Conservation (phyloP, 495 filamentous ascomycete genomes). For the Penicillium crystallinum region DNA sequence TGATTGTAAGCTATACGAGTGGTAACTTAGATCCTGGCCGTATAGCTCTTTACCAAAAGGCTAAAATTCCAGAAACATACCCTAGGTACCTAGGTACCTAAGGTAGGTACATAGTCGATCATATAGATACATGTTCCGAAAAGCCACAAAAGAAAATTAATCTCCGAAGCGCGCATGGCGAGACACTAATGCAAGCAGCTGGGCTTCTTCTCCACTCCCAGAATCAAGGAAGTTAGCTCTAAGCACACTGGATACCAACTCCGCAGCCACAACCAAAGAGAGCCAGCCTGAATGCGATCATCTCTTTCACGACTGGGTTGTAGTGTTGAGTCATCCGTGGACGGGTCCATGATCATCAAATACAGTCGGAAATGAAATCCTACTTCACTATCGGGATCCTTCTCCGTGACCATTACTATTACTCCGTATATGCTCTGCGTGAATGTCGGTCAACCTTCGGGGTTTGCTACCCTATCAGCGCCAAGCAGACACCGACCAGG, state of each 20-base stretch:
- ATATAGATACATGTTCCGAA: not conserved
- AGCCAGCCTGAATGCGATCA: not conserved
- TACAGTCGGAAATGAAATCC: not conserved
- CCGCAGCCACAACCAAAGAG: not conserved
- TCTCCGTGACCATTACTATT: not conserved
- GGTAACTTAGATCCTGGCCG: no score
- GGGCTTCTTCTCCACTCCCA: not conserved
- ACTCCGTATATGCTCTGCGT: no score
- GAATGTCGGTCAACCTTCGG: conserved; percentile 7
- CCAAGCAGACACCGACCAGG: not conserved
- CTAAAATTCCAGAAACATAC: no score
- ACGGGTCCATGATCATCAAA: not conserved
- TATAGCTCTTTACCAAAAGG: no score
- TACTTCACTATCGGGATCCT: not conserved
- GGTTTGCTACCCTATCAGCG: conserved; percentile 1
- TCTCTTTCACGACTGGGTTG: not conserved
- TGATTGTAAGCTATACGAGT: no score
- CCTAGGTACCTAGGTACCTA: no score
- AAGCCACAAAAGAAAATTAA: conserved; percentile 8
- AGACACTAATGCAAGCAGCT: not conserved
- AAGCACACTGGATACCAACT: not conserved
- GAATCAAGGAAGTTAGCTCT: not conserved
- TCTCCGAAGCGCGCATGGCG: conserved; percentile 10
- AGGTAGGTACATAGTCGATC: no score
- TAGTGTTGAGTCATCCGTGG: not conserved